phyloP scores from a whole-genome alignment of 257 asterid genomes.

The Parsonsia alboflavescens region DNA sequence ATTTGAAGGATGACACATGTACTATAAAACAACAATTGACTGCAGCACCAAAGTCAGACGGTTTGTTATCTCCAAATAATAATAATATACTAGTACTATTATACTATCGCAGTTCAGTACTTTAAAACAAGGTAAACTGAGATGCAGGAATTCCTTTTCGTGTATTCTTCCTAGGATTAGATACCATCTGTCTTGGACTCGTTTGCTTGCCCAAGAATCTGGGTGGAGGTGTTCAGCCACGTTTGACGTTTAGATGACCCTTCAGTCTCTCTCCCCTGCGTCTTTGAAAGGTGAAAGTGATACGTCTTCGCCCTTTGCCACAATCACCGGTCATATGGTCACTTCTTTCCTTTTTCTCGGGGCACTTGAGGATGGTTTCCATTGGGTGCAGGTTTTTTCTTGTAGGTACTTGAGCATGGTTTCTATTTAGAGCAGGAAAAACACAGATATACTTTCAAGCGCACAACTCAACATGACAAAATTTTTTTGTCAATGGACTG shows the following conservation, averaged over 20 bases:
- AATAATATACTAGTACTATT: not conserved
- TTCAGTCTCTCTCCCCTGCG: not conserved
- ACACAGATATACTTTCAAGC: not conserved
- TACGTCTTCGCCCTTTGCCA: not conserved
- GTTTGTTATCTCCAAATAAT: not conserved
- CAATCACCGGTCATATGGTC: too few relatives aligned
- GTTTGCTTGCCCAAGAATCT: not conserved
- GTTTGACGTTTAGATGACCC: not conserved
- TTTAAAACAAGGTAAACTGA: not conserved
- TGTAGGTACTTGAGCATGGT: not conserved
- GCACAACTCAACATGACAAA: not conserved
- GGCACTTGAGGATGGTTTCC: not conserved
- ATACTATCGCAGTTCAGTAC: not conserved
- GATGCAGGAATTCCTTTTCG: not conserved
- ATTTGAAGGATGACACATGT: not conserved
- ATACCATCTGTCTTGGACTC: not conserved
- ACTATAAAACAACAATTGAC: not conserved
- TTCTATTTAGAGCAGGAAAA: too few relatives aligned
- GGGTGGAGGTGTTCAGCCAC: not conserved
- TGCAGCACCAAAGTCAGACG: not conserved
- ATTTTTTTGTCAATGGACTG: not conserved
- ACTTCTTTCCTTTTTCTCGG: not conserved
- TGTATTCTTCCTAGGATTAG: not conserved
- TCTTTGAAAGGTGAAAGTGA: not conserved
- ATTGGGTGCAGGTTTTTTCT: not conserved